phyloP scores from a whole-genome alignment of 352 stramenopile species.

The Globisporangium parvum region DNA sequence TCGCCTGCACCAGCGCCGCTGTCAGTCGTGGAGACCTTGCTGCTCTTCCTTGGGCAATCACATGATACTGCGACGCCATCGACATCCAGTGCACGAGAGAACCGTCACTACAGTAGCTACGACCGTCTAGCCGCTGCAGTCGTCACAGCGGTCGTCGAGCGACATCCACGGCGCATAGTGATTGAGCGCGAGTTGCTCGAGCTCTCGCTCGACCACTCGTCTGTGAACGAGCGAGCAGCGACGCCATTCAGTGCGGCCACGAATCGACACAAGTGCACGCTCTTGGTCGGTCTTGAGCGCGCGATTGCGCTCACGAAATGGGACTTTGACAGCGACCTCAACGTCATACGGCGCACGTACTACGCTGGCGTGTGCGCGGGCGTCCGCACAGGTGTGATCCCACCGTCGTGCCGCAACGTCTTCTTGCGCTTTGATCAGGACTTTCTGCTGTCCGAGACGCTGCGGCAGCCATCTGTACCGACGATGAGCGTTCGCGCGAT shows the following conservation, averaged over 20 bases:
- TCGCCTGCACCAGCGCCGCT: neutral
- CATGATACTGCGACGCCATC: neutral
- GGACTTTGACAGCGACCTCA: slow-evolving; percentile 36
- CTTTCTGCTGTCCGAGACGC: slow-evolving; percentile 13
- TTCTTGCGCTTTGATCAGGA: slow-evolving; percentile 32
- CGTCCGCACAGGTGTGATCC: slow-evolving; percentile 35
- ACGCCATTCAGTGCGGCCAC: neutral
- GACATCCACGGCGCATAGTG: slow-evolving; percentile 11
- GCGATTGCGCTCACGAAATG: slow-evolving; percentile 36
- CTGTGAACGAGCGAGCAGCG: neutral
- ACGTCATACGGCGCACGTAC: slow-evolving; percentile 29
- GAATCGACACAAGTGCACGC: neutral
- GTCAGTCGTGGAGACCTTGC: slow-evolving; percentile 4
- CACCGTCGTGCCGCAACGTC: slow-evolving; percentile 25
- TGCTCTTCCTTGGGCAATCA: slow-evolving; percentile 6
- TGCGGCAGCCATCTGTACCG: neutral
- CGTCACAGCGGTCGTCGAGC: slow-evolving; percentile 16
- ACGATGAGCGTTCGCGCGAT: too few relatives aligned
- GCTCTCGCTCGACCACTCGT: neutral
- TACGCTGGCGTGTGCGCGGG: slow-evolving; percentile 27
- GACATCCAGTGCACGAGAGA: neutral
- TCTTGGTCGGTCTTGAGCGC: slow-evolving; percentile 10
- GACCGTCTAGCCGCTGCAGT: slow-evolving; percentile 20
- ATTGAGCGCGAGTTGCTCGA: slow-evolving; percentile 12
- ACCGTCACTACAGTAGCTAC: slow-evolving; percentile 10